Evolutionary conservation across 805 yeast species (phyloP), one percentile per base, ranked within the genome.

Genomic region (Teunomyces pallodes): DNA sequence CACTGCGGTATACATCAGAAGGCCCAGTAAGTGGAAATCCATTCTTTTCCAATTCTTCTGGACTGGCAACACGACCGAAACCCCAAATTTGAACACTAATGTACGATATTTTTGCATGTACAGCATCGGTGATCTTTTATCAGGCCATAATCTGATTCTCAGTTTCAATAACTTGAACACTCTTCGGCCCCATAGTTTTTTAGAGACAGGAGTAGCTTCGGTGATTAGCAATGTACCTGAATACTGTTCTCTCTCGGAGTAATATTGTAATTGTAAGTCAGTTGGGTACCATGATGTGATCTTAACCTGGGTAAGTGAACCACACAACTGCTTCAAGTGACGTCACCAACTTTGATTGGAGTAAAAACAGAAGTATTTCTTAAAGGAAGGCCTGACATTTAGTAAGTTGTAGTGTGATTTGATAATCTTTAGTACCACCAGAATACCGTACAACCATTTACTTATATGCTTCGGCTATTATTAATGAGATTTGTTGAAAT

Each of bases 191-290:
- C 83, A 79, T 33, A 67, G 61, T 29, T 45, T 59, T 27, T 56
- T 55, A 5, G 73, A 59, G 6, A 67, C 59, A 32, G 57, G 50
- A 6, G 71, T 64, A 12, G 66, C 72, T 51, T 72, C 75, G 5
- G 73, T 66, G 54, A 82, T 76, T 24, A 83, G 52, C 51, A 85
- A 63, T 13, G 87, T 75, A 14, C 90, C 90, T 14, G 80, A 77
- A 48, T 67, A 64, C 43, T 66, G 58, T 0, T 89, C 75, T 55
- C 88, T 72, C 54, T 81, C 80, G 17, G 60, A 68, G 57, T 86
- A 86, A 61, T 84, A 82, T 49, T 75, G 67, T 10, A 65, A 59
- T 50, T 75, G 68, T 47, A 79, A 69, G 31, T 77, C 80, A 4
- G 76, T 67, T 10, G 83, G 79, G 70, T 68, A 48, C 64, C 67